phyloP scores from a whole-genome alignment of 352 stramenopile species.

The Phytophthora foliorum region DNA sequence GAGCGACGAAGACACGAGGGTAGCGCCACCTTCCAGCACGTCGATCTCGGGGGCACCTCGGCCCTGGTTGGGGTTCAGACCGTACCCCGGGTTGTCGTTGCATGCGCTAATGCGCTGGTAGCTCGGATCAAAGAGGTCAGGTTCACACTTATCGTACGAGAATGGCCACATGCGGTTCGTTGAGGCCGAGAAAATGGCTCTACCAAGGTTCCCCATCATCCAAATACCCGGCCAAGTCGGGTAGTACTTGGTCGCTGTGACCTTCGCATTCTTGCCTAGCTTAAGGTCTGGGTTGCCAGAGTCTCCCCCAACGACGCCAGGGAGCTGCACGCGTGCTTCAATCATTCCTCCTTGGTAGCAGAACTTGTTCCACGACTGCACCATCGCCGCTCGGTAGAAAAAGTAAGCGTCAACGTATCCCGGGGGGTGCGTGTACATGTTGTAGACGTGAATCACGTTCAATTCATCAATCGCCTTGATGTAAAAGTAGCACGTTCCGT shows the following conservation, averaged over 20 bases:
- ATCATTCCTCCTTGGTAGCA: slow-evolving; percentile 95
- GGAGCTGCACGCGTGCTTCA: slow-evolving; percentile 90
- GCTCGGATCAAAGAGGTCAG: slow-evolving; percentile 40
- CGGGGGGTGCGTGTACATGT: slow-evolving; percentile 65
- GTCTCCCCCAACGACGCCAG: slow-evolving; percentile 67
- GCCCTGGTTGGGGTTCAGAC: slow-evolving; percentile 84
- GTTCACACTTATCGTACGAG: slow-evolving; percentile 92
- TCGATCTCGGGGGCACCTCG: slow-evolving; percentile 95
- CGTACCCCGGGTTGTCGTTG: slow-evolving; percentile 89
- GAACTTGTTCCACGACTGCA: slow-evolving; percentile 96
- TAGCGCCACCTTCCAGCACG: slow-evolving; percentile 90
- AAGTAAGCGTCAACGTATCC: slow-evolving; percentile 56
- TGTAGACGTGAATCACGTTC: slow-evolving; percentile 61
- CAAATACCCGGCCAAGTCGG: slow-evolving; percentile 93
- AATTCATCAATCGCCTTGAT: slow-evolving; percentile 50
- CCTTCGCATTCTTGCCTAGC: slow-evolving; percentile 29
- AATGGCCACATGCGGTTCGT: slow-evolving; percentile 96
- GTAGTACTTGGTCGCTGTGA: slow-evolving; percentile 69
- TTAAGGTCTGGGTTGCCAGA: slow-evolving; percentile 58
- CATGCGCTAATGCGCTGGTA: slow-evolving; percentile 82
- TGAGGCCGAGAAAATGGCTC: slow-evolving; percentile 91
- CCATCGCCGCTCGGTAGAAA: slow-evolving; percentile 79
- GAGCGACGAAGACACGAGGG: slow-evolving; percentile 88
- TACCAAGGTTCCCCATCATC: slow-evolving; percentile 94
- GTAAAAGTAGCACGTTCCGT: slow-evolving; percentile 62